Base-by-base conservation (phyloP, 768 basidiomycete genomes). In the Agaricus subrufescens region DNA sequence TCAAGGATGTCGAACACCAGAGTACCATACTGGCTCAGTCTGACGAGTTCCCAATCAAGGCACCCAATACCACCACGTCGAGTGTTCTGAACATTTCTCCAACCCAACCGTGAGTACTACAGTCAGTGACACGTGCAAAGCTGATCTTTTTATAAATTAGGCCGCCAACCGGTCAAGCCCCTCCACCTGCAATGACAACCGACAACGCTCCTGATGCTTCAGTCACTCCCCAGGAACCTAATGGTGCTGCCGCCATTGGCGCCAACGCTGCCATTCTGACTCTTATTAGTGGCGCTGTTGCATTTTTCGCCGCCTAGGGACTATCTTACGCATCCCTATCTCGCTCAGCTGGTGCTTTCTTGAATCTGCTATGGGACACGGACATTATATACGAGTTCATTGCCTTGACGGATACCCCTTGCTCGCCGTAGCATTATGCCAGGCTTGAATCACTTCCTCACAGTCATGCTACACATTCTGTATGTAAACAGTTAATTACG, bases 11-110 rank as follows among this genome's bases (percentile, higher is more conserved):
- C 3, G 54, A 77, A 19, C 50, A 82, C 52, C 71, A 80, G 25
- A 64, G 68, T 67, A 69, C 71, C 50, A 83, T 94, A 61, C 77
- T 83, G 52, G 89, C 91, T 39, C 90, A 94, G 70, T 91, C 89
- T 15, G 50, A 54, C 27, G 65, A 81, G 54, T 94, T 93, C 69
- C 70, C 62, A 45, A 77, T 81, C 52, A 68, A 65, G 14, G 55
- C 66, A 3, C 53, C 71, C 14, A 61, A 66, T 30, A 42, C 62
- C 26, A 60, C 63, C 31, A 55, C 63, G 4, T 50, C 65, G 8
- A 56, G 61, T 14, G 57, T 60, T 15, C 40, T 46, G 27, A 50
- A 14, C 19, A 44, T 42, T 46, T 49, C 59, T 27, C 61, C 49
- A 34, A 34, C 7, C 5, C 34, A 34, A 26, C 62, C 61, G 70